A percentile compares a stretch with the other conserved stretches of the same genome.
phyloP scores from a whole-genome alignment of 2,329 filamentous ascomycete species.

The Pseudonectria buxi region DNA sequence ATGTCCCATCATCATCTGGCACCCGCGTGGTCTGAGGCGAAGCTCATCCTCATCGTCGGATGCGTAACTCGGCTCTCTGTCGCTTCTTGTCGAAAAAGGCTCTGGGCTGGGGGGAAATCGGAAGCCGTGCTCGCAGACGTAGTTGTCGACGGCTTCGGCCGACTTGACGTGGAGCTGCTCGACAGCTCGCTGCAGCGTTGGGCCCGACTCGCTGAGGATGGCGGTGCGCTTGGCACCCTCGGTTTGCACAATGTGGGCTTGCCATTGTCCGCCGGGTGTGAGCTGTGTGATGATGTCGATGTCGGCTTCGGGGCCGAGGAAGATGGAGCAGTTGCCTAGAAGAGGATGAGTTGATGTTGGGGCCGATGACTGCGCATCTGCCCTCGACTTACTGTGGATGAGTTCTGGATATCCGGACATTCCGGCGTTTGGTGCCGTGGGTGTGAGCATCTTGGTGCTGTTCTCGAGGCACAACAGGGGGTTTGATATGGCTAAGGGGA shows the following conservation, averaged over 20 bases:
- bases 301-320: slow-evolving; percentile 16
- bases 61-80: slow-evolving; percentile 7
- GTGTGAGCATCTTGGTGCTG: too few species aligned
- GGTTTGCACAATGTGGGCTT: slow-evolving; percentile 19
- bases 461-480: too few species aligned
- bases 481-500: too few species aligned
- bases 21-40: not conserved
- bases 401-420: too few species aligned
- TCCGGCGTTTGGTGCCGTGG: too few species aligned
- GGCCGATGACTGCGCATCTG: too few species aligned
- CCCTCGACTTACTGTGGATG: too few species aligned
- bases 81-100: slow-evolving; percentile 11
- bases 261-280: slow-evolving; percentile 18
- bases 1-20: too few species aligned
- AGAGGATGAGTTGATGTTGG: too few species aligned
- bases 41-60: slow-evolving; percentile 13
- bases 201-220: slow-evolving; percentile 26
- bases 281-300: slow-evolving; percentile 19
- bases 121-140: slow-evolving; percentile 29
- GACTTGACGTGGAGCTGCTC: slow-evolving; percentile 32
- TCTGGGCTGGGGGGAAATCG: slow-evolving; percentile 13
- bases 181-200: slow-evolving; percentile 26
- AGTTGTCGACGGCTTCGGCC: slow-evolving; percentile 29
- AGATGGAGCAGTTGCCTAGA: slow-evolving; percentile 22
- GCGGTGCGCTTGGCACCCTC: slow-evolving; percentile 19